Evolutionary conservation across 345 rosid genomes (phyloP), one percentile per base, ranked within the genome.

Genomic region (Jatropha curcas): DNA sequence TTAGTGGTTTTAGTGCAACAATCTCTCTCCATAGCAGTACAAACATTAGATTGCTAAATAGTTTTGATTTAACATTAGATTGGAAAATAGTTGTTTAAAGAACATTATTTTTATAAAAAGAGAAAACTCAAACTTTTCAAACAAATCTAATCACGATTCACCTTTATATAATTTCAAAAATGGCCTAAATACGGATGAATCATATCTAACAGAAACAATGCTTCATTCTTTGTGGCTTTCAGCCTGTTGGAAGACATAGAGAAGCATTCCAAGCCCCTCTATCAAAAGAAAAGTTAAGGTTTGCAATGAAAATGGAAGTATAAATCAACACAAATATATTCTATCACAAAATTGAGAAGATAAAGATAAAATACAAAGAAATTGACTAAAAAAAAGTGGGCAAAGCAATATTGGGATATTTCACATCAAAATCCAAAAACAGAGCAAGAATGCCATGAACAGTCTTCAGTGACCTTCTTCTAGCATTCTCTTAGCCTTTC

Each of bases 261-360:
- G n/a, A 82, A 86, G 88, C 84, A 84, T 81, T 88, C 84, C 83
- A 81, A n/a, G n/a, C n/a, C n/a, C n/a, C n/a, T n/a, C n/a, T n/a
- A n/a, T n/a, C n/a, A n/a, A n/a, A n/a, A n/a, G n/a, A n/a, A n/a
- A 84, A 81, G 74, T 81, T 63, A 66, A 79, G 86, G 76, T 35
- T n/a, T 75, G 31, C 76, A 74, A 66, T 30, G 68, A 57, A 74
- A 74, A 62, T 30, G 68, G 62, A 74, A 67, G 56, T 43, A 74
- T 27, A 65, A 67, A 72, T 19, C 24, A 34, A 35, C 70, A 48
- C 59, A 56, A 58, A 53, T 46, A 7, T 64, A 19, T 62, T n/a
- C 24, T n/a, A 20, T 62, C 78, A 71, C 75, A 68, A 76, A 30
- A 69, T 73, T 52, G 31, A 61, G 33, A 46, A 77, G 14, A 39